Evolutionary conservation across 768 basidiomycete genomes (phyloP).

Genomic region (Serendipita sp.): DNA sequence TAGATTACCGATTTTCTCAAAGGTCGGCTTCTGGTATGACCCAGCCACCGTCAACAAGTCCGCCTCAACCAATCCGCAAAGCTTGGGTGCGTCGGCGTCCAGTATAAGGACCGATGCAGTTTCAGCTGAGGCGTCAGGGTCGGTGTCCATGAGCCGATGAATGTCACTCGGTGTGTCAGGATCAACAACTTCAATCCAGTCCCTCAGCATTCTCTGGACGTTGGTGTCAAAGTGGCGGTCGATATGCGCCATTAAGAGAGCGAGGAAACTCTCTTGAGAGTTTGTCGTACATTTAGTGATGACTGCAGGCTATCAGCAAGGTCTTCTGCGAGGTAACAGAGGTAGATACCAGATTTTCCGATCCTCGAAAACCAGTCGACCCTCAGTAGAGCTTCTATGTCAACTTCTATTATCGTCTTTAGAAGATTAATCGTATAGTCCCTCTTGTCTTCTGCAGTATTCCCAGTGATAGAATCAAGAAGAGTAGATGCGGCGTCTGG

Average conservation of each 20-base stretch:
- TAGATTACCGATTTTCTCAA: not conserved
- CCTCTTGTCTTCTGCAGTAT: not conserved
- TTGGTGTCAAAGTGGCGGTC: not conserved
- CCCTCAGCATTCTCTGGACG: not conserved
- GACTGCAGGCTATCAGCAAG: not conserved
- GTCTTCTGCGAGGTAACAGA: not conserved
- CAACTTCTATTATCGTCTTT: not conserved
- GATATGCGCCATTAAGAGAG: not conserved
- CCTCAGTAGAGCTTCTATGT: not conserved
- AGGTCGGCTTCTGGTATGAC: not conserved
- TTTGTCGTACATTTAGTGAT: not conserved
- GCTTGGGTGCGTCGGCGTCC: not conserved
- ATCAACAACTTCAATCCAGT: not conserved
- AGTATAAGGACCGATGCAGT: not conserved
- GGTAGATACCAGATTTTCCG: not conserved
- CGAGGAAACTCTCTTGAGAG: too few relatives aligned
- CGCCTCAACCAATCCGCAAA: not conserved
- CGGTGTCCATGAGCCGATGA: too few relatives aligned
- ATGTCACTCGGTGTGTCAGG: too few relatives aligned
- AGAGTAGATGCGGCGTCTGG: not conserved
- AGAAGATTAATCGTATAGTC: not conserved
- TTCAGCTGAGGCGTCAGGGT: too few relatives aligned
- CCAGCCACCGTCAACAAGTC: not conserved
- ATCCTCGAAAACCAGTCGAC: not conserved
- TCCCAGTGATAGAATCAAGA: not conserved